A percentile compares a stretch with the other conserved stretches of the same genome.
Conservation (phyloP, 2,329 filamentous ascomycete species). For the Aureobasidium sp. region DNA sequence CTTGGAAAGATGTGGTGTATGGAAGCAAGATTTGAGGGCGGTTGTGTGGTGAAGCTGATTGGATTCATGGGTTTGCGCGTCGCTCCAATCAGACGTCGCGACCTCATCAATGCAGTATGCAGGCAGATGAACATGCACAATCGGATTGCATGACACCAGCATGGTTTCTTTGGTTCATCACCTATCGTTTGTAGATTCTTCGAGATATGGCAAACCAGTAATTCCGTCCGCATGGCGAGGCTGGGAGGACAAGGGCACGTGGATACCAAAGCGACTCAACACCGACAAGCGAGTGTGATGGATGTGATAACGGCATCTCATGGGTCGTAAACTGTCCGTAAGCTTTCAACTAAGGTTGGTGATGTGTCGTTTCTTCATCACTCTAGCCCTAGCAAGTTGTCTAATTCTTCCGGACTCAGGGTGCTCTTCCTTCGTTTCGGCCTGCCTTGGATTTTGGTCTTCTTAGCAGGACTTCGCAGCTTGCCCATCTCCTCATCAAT, state of each 20-base stretch:
- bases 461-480: slow-evolving; percentile 28
- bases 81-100: slow-evolving; percentile 9
- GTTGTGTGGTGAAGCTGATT: slow-evolving; percentile 14
- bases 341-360: slow-evolving; percentile 4
- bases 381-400: slow-evolving; percentile 43
- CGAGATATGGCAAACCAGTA: slow-evolving; percentile 3
- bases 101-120: background rate
- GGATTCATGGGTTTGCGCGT: background rate
- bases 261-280: background rate
- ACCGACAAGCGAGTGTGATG: background rate
- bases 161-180: background rate
- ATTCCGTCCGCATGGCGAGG: slow-evolving; percentile 1
- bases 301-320: slow-evolving; percentile 4
- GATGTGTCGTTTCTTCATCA: slow-evolving; percentile 6
- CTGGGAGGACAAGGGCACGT: background rate
- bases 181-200: slow-evolving; percentile 5
- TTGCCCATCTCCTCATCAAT: slow-evolving; percentile 40
- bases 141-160: slow-evolving; percentile 14
- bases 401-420: slow-evolving; percentile 66
- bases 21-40: slow-evolving; percentile 4
- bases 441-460: slow-evolving; percentile 49
- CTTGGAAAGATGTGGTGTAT: slow-evolving; percentile 1
- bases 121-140: slow-evolving; percentile 12
- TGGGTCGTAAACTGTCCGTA: slow-evolving; percentile 5
- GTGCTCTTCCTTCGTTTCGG: slow-evolving; percentile 64